Evolutionary conservation across 352 stramenopile genomes (phyloP), one percentile per base, ranked within the genome.

Genomic region (Globisporangium splendens): DNA sequence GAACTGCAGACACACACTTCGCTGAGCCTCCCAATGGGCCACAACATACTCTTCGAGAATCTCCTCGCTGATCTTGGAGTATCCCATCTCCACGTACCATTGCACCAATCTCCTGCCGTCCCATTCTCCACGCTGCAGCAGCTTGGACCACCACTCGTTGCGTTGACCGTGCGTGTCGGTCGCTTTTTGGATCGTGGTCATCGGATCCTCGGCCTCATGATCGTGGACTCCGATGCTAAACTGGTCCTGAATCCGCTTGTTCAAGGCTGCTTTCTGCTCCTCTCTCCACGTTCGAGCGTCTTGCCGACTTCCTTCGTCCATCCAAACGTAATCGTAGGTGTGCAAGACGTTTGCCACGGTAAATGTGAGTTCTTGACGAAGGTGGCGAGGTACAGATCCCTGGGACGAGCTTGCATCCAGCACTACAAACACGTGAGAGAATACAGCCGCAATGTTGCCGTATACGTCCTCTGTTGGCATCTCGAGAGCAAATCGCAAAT

Each of bases 31-130:
- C 62, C 69, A 81, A 31, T 76, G 70, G 18, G 49, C 54, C 50
- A 61, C 48, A 2, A 77, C 69, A 13, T 80, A 83, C 54, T 76
- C 70, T 17, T 71, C 76, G 6, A 77, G 48, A 43, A 61, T 57
- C 31, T 66, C 49, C 0, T 72, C 35, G 10, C 31, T 54, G 24
- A 91, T 70, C 47, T 70, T 67, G 17, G 52, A 61, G 59, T 81
- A 93, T 15, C 69, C 75, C 33, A 77, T 53, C 2, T 65, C 59
- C 15, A 68, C 66, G 54, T 89, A 89, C 80, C 80, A 93, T 41
- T 50, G 60, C 47, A 89, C 48, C 11, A 89, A 55, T n/a, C 6
- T 21, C 22, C 24, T 15, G 35, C 55, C 57, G 47, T 73, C 56
- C 80, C 80, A 91, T 1, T 53, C n/a, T 6, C 83, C 80, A 12